Conservation (phyloP, 768 basidiomycete species). For the Naganishia onofrii region DNA sequence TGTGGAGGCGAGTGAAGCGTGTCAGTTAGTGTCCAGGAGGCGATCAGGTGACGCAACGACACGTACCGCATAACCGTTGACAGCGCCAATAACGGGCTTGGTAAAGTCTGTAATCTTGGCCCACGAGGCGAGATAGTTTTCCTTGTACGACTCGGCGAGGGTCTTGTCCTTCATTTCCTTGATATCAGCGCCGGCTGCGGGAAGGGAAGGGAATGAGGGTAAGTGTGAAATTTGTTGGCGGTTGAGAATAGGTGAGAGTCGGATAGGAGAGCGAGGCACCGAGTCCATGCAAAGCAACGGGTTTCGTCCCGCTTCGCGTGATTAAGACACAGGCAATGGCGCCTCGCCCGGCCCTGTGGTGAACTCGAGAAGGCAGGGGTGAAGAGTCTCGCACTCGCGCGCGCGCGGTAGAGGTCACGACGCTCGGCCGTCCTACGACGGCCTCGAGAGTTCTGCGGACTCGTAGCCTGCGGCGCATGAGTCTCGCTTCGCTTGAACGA, state of each 20-base stretch:
- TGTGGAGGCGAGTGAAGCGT: conserved; percentile 47
- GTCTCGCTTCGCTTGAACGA: background rate
- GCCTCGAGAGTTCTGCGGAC: background rate
- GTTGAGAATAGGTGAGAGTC: too few relatives aligned
- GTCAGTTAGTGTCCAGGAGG: background rate
- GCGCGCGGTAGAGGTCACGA: too few relatives aligned
- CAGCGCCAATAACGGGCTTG: conserved; percentile 94
- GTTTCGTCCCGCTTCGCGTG: too few relatives aligned
- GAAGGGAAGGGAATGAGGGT: background rate
- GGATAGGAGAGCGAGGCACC: too few relatives aligned
- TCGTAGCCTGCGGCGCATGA: background rate
- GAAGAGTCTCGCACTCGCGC: too few relatives aligned
- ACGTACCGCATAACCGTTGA: conserved; percentile 81
- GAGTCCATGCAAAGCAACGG: too few relatives aligned
- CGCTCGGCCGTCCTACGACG: background rate
- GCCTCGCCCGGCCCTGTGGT: too few relatives aligned
- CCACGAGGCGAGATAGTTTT: conserved; percentile 81
- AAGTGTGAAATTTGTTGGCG: background rate
- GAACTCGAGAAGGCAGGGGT: too few relatives aligned
- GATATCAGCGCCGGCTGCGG: conserved; percentile 88
- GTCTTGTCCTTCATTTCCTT: conserved; percentile 98
- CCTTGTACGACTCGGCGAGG: conserved; percentile 81
- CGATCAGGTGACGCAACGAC: background rate
- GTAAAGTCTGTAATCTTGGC: conserved; percentile 65
- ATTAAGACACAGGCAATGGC: too few relatives aligned